Evolutionary conservation across 768 basidiomycete species (phyloP), one percentile per base, ranked within the genome.

Genomic region (Lentinula sp.): DNA sequence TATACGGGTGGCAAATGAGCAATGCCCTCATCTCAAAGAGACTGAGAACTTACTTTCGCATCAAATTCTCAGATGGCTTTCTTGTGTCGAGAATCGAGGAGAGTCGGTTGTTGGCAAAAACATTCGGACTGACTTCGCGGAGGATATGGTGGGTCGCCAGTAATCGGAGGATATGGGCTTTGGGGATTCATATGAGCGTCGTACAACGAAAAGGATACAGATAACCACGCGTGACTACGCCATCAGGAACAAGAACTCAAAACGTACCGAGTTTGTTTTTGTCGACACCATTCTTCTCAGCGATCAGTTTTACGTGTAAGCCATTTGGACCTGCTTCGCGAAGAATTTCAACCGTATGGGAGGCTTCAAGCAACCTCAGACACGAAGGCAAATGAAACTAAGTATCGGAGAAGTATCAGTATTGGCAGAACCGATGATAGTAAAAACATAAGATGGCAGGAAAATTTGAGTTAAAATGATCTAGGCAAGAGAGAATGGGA

Each of bases 81-180:
- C 90, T 87, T 0, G 84, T 85, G 66, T 91, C 89, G 4, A 92
- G 72, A 12, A 86, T 72, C 8, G 85, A 85, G 3, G 86, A 86
- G 59, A 90, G 78, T 41, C 90, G 81, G 66, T 88, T 93, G 57
- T 83, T 78, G 7, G 88, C 78, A 65, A 93, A 93, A 5, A 86
- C 83, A 66, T 91, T 81, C 3, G 89, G 90, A 9, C 80, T 76
- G 3, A 83, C 76, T 70, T 93, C 91, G 45, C 80, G 78, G 36
- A 89, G 76, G 57, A 92, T 81, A 69, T 92, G 90, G 67, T 91
- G 88, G 0, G 90, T 90, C 10, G 90, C 89, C 49, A 93, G 80
- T 23, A 91, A 77, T 48, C 91, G 86, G 43, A 93, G 79, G 37
- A 83, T 80, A 66, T 91, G 91, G 4, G 85, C 90, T 91, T n/a